Percentiles rank a stretch among this genome's conserved stretches.
These are phyloP conservation scores for Naganishia vaughanmartiniae DNA, from an alignment of 768 basidiomycete species.

Conservation along the genomic window DNA sequence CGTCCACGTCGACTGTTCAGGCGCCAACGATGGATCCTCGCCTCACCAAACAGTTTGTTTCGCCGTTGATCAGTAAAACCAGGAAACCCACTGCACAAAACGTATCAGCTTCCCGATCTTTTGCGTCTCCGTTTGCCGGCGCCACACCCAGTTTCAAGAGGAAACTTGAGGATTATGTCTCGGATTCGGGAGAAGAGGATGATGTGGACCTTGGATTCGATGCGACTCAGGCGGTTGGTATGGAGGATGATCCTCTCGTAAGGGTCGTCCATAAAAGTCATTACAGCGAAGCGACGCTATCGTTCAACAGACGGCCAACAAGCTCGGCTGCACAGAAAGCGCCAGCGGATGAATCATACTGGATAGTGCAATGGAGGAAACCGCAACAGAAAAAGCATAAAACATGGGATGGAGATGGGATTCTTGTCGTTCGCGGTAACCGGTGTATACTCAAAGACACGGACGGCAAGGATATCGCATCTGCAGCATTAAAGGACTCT, in stretches of 20 bases:
- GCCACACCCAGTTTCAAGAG: constrained; percentile 6
- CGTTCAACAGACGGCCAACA: background rate
- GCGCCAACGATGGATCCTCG: constrained; percentile 24
- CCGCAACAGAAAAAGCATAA: constrained; percentile 33
- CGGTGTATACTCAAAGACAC: constrained; percentile 44
- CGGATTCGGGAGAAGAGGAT: constrained; percentile 31
- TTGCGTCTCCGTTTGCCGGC: constrained; percentile 3
- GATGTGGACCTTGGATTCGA: constrained; percentile 13
- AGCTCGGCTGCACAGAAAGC: background rate
- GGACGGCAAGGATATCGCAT: constrained; percentile 38
- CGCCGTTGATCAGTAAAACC: constrained; percentile 25
- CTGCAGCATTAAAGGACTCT: constrained; percentile 30
- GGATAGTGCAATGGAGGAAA: constrained; percentile 36
- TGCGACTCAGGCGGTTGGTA: background rate
- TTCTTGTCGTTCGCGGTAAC: constrained; percentile 40
- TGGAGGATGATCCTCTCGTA: constrained; percentile 25
- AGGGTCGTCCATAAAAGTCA: constrained; percentile 16
- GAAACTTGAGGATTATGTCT: constrained; percentile 28
- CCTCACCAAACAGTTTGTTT: constrained; percentile 32
- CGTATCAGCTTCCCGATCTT: background rate
- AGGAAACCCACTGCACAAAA: background rate
- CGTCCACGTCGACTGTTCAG: no score
- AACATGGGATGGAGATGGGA: constrained; percentile 52
- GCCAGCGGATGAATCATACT: constrained; percentile 26
- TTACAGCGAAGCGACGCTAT: no score